Evolutionary conservation across 371 early-diverging fungal species (phyloP).

Genomic region (Rhizopus sp.): DNA sequence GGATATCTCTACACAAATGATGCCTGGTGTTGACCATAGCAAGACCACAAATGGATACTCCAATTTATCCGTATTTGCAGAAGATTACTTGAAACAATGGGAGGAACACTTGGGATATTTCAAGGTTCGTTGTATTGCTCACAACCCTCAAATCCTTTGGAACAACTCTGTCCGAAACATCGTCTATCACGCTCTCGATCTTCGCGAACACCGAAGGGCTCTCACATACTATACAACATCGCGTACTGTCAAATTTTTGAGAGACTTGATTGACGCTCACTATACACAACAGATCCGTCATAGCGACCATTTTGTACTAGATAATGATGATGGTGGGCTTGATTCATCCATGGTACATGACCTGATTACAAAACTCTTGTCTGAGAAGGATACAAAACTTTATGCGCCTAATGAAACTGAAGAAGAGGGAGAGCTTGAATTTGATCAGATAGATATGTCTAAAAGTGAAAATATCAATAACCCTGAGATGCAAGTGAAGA

Average conservation of each 20-base stretch:
- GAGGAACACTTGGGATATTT: slow-evolving; percentile 52
- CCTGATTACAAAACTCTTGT: slow-evolving; percentile 54
- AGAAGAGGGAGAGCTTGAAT: slow-evolving; percentile 16
- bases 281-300: slow-evolving; percentile 11
- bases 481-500: slow-evolving; percentile 43
- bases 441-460: slow-evolving; percentile 18
- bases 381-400: slow-evolving; percentile 50
- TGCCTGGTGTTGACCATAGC: slow-evolving; percentile 21
- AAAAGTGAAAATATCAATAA: slow-evolving; percentile 53
- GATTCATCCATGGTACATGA: slow-evolving; percentile 50
- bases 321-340: slow-evolving; percentile 35
- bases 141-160: slow-evolving; percentile 56
- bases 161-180: slow-evolving; percentile 55
- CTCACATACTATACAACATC: slow-evolving; percentile 51
- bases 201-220: slow-evolving; percentile 48
- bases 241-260: slow-evolving; percentile 51
- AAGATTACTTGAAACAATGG: slow-evolving; percentile 40
- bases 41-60: slow-evolving; percentile 20
- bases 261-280: slow-evolving; percentile 38
- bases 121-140: slow-evolving; percentile 49
- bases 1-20: slow-evolving; percentile 29
- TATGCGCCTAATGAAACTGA: slow-evolving; percentile 56
- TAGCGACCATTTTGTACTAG: slow-evolving; percentile 15
- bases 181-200: slow-evolving; percentile 47
- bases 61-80: slow-evolving; percentile 35